phyloP scores from a whole-genome alignment of 2,329 filamentous ascomycete species.

The Aspergillus flavus region DNA sequence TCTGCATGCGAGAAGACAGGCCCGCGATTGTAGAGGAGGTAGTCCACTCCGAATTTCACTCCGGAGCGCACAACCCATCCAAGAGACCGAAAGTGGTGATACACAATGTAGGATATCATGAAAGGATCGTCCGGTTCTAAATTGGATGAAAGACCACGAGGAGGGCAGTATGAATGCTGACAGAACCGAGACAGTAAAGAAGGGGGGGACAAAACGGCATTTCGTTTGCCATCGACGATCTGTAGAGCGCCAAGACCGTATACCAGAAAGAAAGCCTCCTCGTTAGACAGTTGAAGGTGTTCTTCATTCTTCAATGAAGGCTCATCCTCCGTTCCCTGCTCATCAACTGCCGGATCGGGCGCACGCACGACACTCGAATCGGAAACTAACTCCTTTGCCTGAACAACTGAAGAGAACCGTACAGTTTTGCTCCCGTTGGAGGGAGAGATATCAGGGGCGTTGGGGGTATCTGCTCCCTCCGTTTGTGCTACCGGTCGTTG shows the following conservation, averaged over 20 bases:
- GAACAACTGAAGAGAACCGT: conserved; percentile 68
- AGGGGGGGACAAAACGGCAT: conserved; percentile 52
- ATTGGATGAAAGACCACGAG: conserved; percentile 44
- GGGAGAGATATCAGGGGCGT: conserved; percentile 14
- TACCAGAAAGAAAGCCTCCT: conserved; percentile 88
- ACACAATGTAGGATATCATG: conserved; percentile 82
- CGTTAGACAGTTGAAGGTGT: conserved; percentile 85
- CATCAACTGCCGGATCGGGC: conserved; percentile 15
- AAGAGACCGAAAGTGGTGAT: conserved; percentile 93
- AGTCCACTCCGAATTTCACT: conserved; percentile 93
- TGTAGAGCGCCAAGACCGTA: conserved; percentile 77
- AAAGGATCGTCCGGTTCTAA: conserved; percentile 80
- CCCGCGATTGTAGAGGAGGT: conserved; percentile 88
- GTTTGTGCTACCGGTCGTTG: conserved; percentile 23
- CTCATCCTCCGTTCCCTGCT: conserved; percentile 27
- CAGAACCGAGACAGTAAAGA: conserved; percentile 70
- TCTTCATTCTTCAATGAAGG: conserved; percentile 61
- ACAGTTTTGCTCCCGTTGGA: conserved; percentile 60
- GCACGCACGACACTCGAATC: conserved; percentile 23
- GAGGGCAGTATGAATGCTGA: conserved; percentile 69
- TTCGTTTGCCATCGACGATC: conserved; percentile 50
- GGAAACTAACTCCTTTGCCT: conserved; percentile 61
- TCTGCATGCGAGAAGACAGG: conserved; percentile 95
- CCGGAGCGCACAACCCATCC: conserved; percentile 93
- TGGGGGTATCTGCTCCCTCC: conserved; percentile 7